Evolutionary conservation across 441 rosid genomes (phyloP).

Genomic region (Croton laevigatus): DNA sequence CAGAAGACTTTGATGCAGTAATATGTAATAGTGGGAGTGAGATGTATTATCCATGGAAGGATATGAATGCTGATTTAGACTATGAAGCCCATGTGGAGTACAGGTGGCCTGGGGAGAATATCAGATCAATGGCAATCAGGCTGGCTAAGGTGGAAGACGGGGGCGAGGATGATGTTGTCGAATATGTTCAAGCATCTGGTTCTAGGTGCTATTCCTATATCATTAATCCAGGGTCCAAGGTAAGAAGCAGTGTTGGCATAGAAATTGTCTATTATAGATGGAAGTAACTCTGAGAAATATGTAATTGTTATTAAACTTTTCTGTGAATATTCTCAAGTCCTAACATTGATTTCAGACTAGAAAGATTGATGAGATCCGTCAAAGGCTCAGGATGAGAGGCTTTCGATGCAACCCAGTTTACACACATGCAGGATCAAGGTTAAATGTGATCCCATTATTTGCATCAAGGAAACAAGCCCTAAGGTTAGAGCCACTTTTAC

Average conservation of each 20-base stretch:
- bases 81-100: slow-evolving; percentile 75
- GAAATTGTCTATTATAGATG: neutral
- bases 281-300: neutral
- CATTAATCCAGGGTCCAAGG: slow-evolving; percentile 72
- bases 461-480: slow-evolving; percentile 86
- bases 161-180: slow-evolving; percentile 49
- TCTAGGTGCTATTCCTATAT: slow-evolving; percentile 63
- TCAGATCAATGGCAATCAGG: slow-evolving; percentile 47
- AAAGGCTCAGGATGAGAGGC: slow-evolving; percentile 85
- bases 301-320: slow-evolving; percentile 1
- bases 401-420: slow-evolving; percentile 73
- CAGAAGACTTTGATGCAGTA: slow-evolving; percentile 77
- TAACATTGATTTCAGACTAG: slow-evolving; percentile 46
- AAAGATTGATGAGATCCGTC: slow-evolving; percentile 66
- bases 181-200: slow-evolving; percentile 43
- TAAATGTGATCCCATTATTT: slow-evolving; percentile 73
- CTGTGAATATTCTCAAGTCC: slow-evolving; percentile 16
- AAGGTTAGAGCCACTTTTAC: slow-evolving; percentile 44
- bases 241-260: slow-evolving; percentile 23
- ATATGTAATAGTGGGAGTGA: slow-evolving; percentile 85
- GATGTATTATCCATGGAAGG: slow-evolving; percentile 78
- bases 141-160: slow-evolving; percentile 55
- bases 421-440: slow-evolving; percentile 60
- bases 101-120: slow-evolving; percentile 86
- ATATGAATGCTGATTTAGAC: slow-evolving; percentile 62